A percentile compares a stretch with the other conserved stretches of the same genome.
Conservation (phyloP, 2,329 filamentous ascomycete species). For the Fusarium austroafricanum region DNA sequence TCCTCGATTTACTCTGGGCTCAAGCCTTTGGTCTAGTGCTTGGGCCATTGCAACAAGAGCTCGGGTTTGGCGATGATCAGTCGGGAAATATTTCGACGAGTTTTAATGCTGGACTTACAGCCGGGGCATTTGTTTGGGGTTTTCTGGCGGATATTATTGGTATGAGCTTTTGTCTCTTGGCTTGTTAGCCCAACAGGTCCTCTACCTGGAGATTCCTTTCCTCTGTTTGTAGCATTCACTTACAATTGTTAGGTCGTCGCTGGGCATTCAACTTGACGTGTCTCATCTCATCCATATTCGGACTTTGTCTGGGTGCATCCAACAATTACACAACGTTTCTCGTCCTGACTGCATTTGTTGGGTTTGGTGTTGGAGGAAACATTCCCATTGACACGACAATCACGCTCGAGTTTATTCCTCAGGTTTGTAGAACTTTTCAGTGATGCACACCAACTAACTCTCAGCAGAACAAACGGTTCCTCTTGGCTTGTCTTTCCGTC, state of each 20-base stretch:
- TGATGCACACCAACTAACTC: rapidly evolving
- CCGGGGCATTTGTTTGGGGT: slow-evolving; percentile 67
- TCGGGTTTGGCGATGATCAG: slow-evolving; percentile 59
- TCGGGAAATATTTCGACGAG: slow-evolving; percentile 63
- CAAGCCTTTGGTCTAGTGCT: slow-evolving; percentile 68
- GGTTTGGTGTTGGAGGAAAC: slow-evolving; percentile 65
- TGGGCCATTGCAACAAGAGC: slow-evolving; percentile 65
- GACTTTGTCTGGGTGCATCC: slow-evolving; percentile 62
- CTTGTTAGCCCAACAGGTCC: neutral
- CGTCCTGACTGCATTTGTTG: slow-evolving; percentile 64
- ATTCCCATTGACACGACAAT: slow-evolving; percentile 68
- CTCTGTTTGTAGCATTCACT: neutral
- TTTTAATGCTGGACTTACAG: slow-evolving; percentile 66
- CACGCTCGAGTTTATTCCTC: slow-evolving; percentile 65
- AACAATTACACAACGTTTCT: slow-evolving; percentile 63
- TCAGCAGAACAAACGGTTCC: slow-evolving; percentile 57
- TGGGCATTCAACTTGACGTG: slow-evolving; percentile 70
- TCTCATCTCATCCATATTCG: slow-evolving; percentile 65
- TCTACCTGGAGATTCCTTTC: no score
- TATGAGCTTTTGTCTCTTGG: slow-evolving; percentile 27
- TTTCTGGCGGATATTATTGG: slow-evolving; percentile 63
- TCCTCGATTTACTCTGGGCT: slow-evolving; percentile 68
- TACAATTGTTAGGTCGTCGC: slow-evolving; percentile 52
- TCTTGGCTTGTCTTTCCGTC: slow-evolving; percentile 64
- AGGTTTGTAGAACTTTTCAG: slow-evolving; percentile 38